These are phyloP conservation scores for Hyaloraphidium curvatum DNA, from an alignment of 192 early-diverging fungal genomes.

Conservation along the genomic window DNA sequence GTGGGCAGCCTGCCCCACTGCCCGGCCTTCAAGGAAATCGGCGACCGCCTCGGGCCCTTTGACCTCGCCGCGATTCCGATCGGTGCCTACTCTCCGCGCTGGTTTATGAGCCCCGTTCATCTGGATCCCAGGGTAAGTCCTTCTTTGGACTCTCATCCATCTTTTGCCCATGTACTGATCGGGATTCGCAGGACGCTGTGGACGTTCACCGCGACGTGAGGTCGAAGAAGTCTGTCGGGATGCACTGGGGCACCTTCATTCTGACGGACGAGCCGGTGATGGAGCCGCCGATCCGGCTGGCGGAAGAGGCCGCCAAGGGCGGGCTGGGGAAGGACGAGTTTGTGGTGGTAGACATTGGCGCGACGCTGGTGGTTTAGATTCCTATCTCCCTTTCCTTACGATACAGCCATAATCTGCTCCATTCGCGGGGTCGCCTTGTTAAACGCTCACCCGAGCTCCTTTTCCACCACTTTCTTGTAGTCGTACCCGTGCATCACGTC, in stretches of 20 bases:
- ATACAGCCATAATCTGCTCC: too few species aligned
- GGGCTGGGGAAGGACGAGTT: slow-evolving; percentile 14
- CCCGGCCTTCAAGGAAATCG: slow-evolving; percentile 70
- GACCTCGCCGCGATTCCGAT: slow-evolving; percentile 64
- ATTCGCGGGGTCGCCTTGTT: too few species aligned
- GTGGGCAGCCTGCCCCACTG: slow-evolving; percentile 33
- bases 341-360: slow-evolving; percentile 9
- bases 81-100: slow-evolving; percentile 61
- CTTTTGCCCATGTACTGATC: background rate
- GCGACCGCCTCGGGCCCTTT: slow-evolving; percentile 43
- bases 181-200: slow-evolving; percentile 64
- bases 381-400: too few species aligned
- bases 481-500: too few species aligned
- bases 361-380: slow-evolving; percentile 4
- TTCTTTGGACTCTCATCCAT: background rate
- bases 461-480: too few species aligned
- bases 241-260: slow-evolving; percentile 75
- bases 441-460: too few species aligned
- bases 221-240: slow-evolving; percentile 43
- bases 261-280: slow-evolving; percentile 46
- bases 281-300: slow-evolving; percentile 45
- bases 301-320: slow-evolving; percentile 22
- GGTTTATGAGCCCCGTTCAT: slow-evolving; percentile 54
- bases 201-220: slow-evolving; percentile 53
- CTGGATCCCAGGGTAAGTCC: slow-evolving; percentile 25